A percentile compares a stretch with the other conserved stretches of the same genome.
These are phyloP conservation scores for Aphanomyces cochlioides DNA, from an alignment of 352 stramenopile species.

Conservation along the genomic window DNA sequence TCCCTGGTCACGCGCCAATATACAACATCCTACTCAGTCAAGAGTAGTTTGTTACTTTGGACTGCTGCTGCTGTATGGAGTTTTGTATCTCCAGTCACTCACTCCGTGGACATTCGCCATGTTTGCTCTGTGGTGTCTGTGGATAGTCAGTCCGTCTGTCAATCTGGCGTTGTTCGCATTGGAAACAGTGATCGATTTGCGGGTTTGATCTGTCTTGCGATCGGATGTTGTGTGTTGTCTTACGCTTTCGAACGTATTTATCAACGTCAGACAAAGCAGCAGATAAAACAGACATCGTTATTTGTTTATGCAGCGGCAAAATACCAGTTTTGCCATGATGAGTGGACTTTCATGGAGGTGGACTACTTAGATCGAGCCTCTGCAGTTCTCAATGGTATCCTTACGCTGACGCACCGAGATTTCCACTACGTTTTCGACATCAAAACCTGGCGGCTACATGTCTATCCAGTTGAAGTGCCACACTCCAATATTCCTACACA, in stretches of 20 bases:
- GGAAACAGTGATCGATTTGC: background rate
- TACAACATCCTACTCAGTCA: background rate
- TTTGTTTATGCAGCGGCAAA: slow-evolving; percentile 14
- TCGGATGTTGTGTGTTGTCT: background rate
- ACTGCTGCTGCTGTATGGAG: slow-evolving; percentile 1
- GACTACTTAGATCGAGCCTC: background rate
- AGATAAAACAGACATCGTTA: background rate
- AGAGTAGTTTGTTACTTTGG: background rate
- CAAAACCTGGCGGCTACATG: background rate
- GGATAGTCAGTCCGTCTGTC: slow-evolving; percentile 6
- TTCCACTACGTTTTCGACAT: background rate
- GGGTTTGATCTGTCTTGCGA: background rate
- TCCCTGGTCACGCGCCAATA: slow-evolving; percentile 9
- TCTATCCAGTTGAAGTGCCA: no score
- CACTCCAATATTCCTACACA: no score
- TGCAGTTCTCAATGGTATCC: background rate
- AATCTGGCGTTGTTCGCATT: slow-evolving; percentile 9
- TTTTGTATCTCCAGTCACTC: background rate
- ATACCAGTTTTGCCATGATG: slow-evolving; percentile 4
- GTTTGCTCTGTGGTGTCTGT: background rate
- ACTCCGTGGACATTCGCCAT: background rate
- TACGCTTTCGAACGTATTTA: slow-evolving; percentile 4
- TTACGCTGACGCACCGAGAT: background rate
- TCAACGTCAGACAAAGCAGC: background rate
- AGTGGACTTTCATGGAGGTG: background rate